Base-by-base conservation (phyloP, 805 yeast genomes). In the Wickerhamiella spandovensis region DNA sequence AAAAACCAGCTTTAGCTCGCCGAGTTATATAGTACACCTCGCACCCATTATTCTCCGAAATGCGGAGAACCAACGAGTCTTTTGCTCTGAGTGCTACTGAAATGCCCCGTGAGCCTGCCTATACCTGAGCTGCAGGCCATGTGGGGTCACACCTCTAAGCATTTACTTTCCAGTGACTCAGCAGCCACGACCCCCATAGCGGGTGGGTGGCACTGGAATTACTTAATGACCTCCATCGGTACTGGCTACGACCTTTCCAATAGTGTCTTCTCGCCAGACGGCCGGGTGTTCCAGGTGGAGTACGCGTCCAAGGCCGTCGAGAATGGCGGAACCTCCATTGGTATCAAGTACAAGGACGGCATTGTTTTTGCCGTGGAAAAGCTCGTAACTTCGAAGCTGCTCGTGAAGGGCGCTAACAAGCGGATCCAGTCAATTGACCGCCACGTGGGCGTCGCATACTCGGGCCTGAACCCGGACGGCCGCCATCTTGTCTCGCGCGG, bases 211-310 rank as follows among this genome's bases (percentile, higher is more conserved):
- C 32, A 28, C 32, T 28, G 32, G 18, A 2, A 7, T 35, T 35
- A 35, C 39, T 35, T 35, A 44, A 60, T 60, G 90, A 84, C 97
- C 39, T 92, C 98, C 45, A 89, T 92, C 60, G 99, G 99, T 60
- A 92, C 99, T 25, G 99, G 99, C 18, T 92, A 92, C 79, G 99
- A 92, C 75, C 81, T 92, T 64, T 87, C 97, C 32, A 92, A 92
- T 72, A 82, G 95, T 70, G 96, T 90, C 54, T 92, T 92, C 71
- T 80, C 87, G 50, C 90, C 90, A 44, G 63, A 60, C 63, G 75
- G 76, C 62, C 70, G 74, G 68, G 65, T 57, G 44, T 92, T 92
- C 72, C 99, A 92, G 68, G 98, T 92, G 18, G 98, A 92, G 67
- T 92, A 92, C 62, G 99, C 99, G 30, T 76, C 84, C 61, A 92